These are phyloP conservation scores for Populus pruinosa DNA, from an alignment of 345 rosid species.

Conservation along the genomic window DNA sequence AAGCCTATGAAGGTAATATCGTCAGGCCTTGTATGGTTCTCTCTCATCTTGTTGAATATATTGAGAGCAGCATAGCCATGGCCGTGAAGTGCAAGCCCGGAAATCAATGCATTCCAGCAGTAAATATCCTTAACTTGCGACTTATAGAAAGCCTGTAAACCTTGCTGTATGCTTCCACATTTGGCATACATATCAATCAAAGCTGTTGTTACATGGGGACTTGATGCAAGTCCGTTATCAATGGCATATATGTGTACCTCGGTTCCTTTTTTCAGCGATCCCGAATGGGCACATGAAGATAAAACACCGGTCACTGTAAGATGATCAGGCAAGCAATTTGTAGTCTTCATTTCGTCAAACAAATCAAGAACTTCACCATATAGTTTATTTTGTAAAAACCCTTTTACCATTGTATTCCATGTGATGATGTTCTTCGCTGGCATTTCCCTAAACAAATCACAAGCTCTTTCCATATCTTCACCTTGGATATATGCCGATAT, in stretches of 20 bases:
- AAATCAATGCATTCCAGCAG: conserved; percentile 29
- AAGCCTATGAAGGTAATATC: conserved; percentile 25
- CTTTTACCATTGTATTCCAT: conserved; percentile 29
- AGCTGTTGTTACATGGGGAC: conserved; percentile 21
- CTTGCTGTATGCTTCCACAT: conserved; percentile 24
- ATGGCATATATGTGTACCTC: conserved; percentile 8
- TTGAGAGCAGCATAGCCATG: conserved; percentile 22
- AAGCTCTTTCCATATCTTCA: conserved; percentile 17
- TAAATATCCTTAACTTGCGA: conserved; percentile 22
- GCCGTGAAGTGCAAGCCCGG: conserved; percentile 23
- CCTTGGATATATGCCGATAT: conserved; percentile 8
- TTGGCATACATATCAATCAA: conserved; percentile 29
- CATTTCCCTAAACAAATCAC: conserved; percentile 18
- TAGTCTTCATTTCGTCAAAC: conserved; percentile 24
- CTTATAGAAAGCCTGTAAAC: conserved; percentile 12
- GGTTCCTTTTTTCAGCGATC: conserved; percentile 19
- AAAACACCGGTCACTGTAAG: conserved; percentile 15
- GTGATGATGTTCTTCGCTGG: conserved; percentile 13
- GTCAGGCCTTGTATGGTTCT: neutral
- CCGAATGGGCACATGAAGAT: conserved; percentile 27
- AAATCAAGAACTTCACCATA: conserved; percentile 9
- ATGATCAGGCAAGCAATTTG: conserved; percentile 14
- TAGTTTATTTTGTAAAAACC: conserved; percentile 20
- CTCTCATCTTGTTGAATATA: conserved; percentile 13
- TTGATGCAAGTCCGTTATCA: conserved; percentile 12